A percentile compares a stretch with the other conserved stretches of the same genome.
Conservation (phyloP, 2,329 filamentous ascomycete species). For the Ophiostoma himal-ulmi region DNA sequence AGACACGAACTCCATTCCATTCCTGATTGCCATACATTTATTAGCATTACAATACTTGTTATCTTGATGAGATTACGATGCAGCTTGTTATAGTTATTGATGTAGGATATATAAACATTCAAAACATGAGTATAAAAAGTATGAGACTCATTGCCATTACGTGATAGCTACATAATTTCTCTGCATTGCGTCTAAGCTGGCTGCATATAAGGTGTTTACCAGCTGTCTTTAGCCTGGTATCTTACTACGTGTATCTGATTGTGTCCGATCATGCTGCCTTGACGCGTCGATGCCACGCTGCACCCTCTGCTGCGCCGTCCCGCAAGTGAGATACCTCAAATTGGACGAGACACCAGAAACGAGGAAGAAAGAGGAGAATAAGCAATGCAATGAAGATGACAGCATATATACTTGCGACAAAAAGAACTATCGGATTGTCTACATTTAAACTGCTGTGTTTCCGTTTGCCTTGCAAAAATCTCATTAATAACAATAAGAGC, state of each 20-base stretch:
- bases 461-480: not conserved
- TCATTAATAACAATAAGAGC: not conserved
- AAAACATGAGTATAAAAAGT: not conserved
- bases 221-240: not conserved
- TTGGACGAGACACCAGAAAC: not conserved
- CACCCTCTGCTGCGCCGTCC: not conserved
- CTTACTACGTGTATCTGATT: not conserved
- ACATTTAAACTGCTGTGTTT: not conserved
- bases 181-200: not conserved
- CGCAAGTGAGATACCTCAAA: not conserved
- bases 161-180: not conserved
- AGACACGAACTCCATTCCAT: not conserved
- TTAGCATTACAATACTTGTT: not conserved
- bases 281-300: conserved; percentile 5
- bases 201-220: not conserved
- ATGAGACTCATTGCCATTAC: not conserved
- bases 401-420: not conserved
- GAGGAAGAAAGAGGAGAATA: not conserved
- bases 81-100: not conserved
- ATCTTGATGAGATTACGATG: not conserved
- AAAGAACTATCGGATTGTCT: not conserved
- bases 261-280: not conserved
- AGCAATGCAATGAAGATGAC: not conserved
- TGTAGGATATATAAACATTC: not conserved
- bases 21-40: not conserved